Base-by-base conservation (phyloP, 2,329 filamentous ascomycete species). In the Plectosphaerella sp. region DNA sequence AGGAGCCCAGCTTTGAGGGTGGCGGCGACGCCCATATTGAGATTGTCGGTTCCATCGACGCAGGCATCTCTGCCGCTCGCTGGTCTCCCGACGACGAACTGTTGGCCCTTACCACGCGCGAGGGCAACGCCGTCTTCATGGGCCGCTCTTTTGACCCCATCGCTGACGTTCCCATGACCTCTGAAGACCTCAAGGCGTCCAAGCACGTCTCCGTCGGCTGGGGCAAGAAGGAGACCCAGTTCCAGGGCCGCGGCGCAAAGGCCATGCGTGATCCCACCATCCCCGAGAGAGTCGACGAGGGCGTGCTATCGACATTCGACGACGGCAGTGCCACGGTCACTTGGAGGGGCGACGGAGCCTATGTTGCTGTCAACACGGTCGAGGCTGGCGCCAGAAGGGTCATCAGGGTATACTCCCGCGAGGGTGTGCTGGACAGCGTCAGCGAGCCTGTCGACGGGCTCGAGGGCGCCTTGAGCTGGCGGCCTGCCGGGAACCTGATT, bases 221-320 rank as follows among this genome's bases (percentile, higher is more conserved):
- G 94, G 94, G 94, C 54, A 97, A 97, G 75, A 91, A 89, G 66
- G 94, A 99, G 71, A 99, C 94, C 0, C 94, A 99, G 67, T 99
- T 99, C 68, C 89, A 97, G 64, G 94, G 94, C 48, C 91, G 89
- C 62, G 84, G 92, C 56, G 93, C 92, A 52, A 85, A 84, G 71
- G 91, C 91, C 18, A 75, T 97, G 58, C 83, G 90, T 50, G 94
- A 99, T 68, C 94, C 94, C 15, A 99, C 94, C 10, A 89, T 99
- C 59, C 94, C 94, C 0, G 92, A 97, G 67, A 89, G 87, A 65
- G 82, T 97, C 16, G 94, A 97, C 62, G 83, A 92, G 64, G 94
- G 94, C 41, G 73, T 83, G 8, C 72, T 92, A 15, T 95, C 90
- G 63, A 62, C 77, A 8, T 73, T 79, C n/a, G 94, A 99, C 61